Conservation (phyloP, 2,329 filamentous ascomycete species). For the Trichoderma sp. region DNA sequence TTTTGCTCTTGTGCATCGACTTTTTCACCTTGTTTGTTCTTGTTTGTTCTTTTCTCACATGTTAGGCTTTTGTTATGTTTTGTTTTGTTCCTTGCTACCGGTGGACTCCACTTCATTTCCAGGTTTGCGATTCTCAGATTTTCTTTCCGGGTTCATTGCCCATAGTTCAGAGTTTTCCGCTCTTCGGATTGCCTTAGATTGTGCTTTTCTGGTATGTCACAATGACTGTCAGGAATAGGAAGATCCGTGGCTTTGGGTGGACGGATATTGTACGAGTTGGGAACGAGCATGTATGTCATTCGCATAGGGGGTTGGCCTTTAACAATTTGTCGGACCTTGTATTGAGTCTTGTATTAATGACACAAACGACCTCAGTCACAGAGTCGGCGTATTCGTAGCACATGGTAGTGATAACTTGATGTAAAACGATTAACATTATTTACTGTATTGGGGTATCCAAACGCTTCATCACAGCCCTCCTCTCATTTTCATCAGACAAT, state of each 20-base stretch:
- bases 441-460: slow-evolving; percentile 24
- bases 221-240: background rate
- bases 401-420: no score
- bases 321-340: background rate
- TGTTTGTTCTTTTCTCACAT: background rate
- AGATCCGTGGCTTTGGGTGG: background rate
- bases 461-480: slow-evolving; percentile 2
- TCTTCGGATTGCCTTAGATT: background rate
- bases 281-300: background rate
- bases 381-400: no score
- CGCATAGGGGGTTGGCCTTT: background rate
- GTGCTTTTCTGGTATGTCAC: background rate
- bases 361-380: background rate
- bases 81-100: background rate
- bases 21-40: background rate
- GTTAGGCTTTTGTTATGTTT: background rate
- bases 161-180: background rate
- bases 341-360: background rate
- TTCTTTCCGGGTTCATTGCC: background rate
- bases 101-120: background rate
- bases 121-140: background rate
- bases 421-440: slow-evolving; percentile 23
- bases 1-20: background rate
- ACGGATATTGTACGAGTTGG: background rate
- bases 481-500: background rate